Evolutionary conservation across 768 basidiomycete species (phyloP).

Genomic region (Xerocomellus chrysenteron): DNA sequence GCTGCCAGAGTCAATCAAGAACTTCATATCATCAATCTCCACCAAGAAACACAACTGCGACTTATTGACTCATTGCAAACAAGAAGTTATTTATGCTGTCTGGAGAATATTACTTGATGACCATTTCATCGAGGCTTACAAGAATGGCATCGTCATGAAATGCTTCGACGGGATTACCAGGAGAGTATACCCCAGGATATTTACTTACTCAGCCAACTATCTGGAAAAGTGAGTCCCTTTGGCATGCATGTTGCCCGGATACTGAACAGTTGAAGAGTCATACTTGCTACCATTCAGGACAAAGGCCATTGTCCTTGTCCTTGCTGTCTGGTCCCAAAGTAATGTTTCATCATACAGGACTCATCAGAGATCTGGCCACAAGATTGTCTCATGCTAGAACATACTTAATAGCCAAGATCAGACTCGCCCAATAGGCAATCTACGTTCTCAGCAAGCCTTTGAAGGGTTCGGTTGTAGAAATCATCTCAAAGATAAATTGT

Average conservation of each 20-base stretch:
- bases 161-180: not conserved
- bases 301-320: not conserved
- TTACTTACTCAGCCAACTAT: slow-evolving; percentile 4
- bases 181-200: not conserved
- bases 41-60: not conserved
- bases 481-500: not conserved
- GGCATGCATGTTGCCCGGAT: not conserved
- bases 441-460: not conserved
- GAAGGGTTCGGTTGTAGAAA: not conserved
- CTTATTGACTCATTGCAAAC: slow-evolving; percentile 1
- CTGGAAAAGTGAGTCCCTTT: not conserved
- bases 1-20: not conserved
- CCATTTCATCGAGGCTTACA: not conserved
- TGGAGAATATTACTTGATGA: slow-evolving; percentile 2
- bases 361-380: not conserved
- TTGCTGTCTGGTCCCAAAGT: not conserved
- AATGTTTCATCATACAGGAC: not conserved
- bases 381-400: not conserved
- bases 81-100: not conserved
- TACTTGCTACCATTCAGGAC: not conserved
- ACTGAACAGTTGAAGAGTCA: not conserved
- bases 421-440: not conserved
- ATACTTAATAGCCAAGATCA: not conserved
- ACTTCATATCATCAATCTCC: not conserved
- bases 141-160: not conserved